Percentiles rank a stretch among this genome's conserved stretches.
Evolutionary conservation across 129 eudicot species (phyloP).

Genomic region (sunflower (Helianthus annuus)): HanXRQr2.0-SUNRISE NC_035447.2:33323945-33324444

Average conservation of each 20-base stretch:
- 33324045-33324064: not conserved
- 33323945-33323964: constrained; percentile 70
- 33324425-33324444: not conserved
- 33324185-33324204: not conserved
- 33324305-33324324: not conserved
- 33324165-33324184: not conserved
- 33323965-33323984: constrained; percentile 41
- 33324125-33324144: not conserved
- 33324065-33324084: constrained; percentile 1
- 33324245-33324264: constrained; percentile 7
- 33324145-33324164: constrained; percentile 8
- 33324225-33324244: not conserved
- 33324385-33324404: not conserved
- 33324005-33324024: constrained; percentile 31
- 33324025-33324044: constrained; percentile 13
- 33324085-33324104: constrained; percentile 15
- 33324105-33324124: not conserved
- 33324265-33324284: not conserved
- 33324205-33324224: not conserved
- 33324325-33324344: not conserved
- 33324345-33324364: not conserved
- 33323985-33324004: constrained; percentile 41
- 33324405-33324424: not conserved
- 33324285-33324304: not conserved
- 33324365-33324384: not conserved